Base-by-base conservation (phyloP, 176 grass and related monocot genomes). In the Oryza longistaminata region DNA sequence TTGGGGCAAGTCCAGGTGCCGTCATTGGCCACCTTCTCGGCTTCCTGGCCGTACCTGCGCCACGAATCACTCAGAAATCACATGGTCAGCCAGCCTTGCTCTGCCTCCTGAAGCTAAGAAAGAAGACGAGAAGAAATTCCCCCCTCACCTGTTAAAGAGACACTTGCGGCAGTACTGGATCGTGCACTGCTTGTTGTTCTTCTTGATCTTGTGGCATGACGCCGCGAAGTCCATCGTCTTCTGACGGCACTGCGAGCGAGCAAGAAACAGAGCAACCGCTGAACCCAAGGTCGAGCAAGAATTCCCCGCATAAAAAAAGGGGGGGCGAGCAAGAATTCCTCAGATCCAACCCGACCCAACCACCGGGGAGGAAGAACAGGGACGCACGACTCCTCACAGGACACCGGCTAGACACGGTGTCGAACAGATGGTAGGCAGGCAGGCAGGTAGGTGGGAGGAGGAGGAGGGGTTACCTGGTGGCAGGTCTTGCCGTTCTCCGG, bases 101-200 rank as follows among this genome's bases (percentile, higher is more conserved):
- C 19, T 19, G 75, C 70, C 12, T 11, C 58, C 58, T 75, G 25
- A 77, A 58, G 17, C 64, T 44, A 11, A 33, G 53, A 76, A 69
- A 35, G 24, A 79, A 21, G 71, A 40, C 70, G 16, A 62, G 39
- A 37, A 43, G 14, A 62, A 65, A 64, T 24, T 9, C 13, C 11
- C 11, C 66, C 53, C n/a, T 66, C 42, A 97, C 96, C 96, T 92
- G 73, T 98, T 98, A 6, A 87, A 66, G 11, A 98, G 91, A 77
- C 96, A 98, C 62, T 91, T 98, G 77, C 81, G 78, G 85, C 96
- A 98, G 77, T 83, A 98, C 25, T 89, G 88, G 68, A 98, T 91
- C 15, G 91, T 46, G 82, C 96, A 98, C 2, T n/a, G 42, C 61
- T 92, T 92, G 68, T 75, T 79, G 48, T 89, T 83, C 66, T 92